These are phyloP conservation scores for Xylaria castorea DNA, from an alignment of 495 filamentous ascomycete genomes.

Conservation along the genomic window DNA sequence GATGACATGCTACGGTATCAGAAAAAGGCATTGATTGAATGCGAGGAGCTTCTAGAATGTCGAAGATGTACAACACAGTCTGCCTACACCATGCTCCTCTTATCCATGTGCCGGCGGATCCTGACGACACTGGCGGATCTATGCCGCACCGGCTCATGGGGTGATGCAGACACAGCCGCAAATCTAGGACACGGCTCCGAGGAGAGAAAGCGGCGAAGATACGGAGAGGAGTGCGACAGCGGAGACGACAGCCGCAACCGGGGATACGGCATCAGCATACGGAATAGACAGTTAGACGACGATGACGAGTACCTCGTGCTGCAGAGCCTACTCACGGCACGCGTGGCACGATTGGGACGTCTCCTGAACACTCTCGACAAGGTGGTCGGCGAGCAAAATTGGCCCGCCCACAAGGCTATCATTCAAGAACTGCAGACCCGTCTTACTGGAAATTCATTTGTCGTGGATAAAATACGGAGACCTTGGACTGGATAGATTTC, in stretches of 20 bases:
- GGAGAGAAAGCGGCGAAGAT: conserved; percentile 12
- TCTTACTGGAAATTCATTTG: conserved; percentile 7
- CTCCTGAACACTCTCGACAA: conserved; percentile 21
- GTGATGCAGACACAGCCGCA: background rate
- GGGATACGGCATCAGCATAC: conserved; percentile 27
- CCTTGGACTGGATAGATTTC: conserved; percentile 23
- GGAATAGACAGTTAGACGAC: conserved; percentile 25
- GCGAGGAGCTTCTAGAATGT: conserved; percentile 26
- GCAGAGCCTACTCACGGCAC: conserved; percentile 28
- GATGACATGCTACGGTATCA: conserved; percentile 24
- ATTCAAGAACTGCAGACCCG: conserved; percentile 23
- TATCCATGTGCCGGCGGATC: conserved; percentile 28
- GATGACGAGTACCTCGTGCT: conserved; percentile 31
- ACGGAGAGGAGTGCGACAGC: background rate
- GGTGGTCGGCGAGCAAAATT: conserved; percentile 25
- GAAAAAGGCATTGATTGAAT: conserved; percentile 27
- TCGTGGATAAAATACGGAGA: conserved; percentile 23
- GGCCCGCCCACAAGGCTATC: conserved; percentile 27
- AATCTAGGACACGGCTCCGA: background rate
- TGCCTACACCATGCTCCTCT: conserved; percentile 29
- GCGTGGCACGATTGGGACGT: conserved; percentile 24
- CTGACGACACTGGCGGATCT: conserved; percentile 16
- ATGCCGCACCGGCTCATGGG: conserved; percentile 9
- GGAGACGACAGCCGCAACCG: conserved; percentile 18
- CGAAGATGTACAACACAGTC: conserved; percentile 22